These are phyloP conservation scores for Globisporangium camurandrum DNA, from an alignment of 352 stramenopile species.

Conservation along the genomic window DNA sequence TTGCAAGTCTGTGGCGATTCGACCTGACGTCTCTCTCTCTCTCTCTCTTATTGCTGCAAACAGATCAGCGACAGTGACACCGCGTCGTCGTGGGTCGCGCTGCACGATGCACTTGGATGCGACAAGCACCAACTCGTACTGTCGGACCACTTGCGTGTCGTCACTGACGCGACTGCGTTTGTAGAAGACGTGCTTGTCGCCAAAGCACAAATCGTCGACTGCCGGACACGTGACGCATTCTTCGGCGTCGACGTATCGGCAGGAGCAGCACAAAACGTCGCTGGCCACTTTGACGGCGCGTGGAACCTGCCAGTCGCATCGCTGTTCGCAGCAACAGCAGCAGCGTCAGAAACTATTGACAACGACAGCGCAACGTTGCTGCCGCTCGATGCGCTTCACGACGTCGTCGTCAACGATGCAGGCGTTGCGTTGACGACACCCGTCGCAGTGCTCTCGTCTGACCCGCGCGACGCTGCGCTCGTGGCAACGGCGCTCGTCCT, in stretches of 20 bases:
- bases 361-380: constrained; percentile 17
- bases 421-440: constrained; percentile 28
- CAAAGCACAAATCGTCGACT: constrained; percentile 43
- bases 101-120: constrained; percentile 36
- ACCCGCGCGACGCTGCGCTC: constrained; percentile 40
- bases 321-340: constrained; percentile 21
- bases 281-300: constrained; percentile 44
- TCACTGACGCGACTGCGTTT: constrained; percentile 17
- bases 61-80: constrained; percentile 19
- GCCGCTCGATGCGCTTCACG: constrained; percentile 23
- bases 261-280: constrained; percentile 25
- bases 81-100: constrained; percentile 22
- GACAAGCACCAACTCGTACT: constrained; percentile 23
- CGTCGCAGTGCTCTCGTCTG: constrained; percentile 38
- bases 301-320: constrained; percentile 42
- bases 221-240: constrained; percentile 34
- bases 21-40: not conserved
- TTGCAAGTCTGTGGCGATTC: no score
- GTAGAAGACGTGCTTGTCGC: constrained; percentile 21
- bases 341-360: not conserved
- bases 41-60: not conserved
- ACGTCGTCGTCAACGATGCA: constrained; percentile 28
- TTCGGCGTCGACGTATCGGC: constrained; percentile 26
- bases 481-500: constrained; percentile 52
- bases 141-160: constrained; percentile 16